phyloP scores from a whole-genome alignment of 1,139 yeast species.

The Blastobotrys malaysiensis region DNA sequence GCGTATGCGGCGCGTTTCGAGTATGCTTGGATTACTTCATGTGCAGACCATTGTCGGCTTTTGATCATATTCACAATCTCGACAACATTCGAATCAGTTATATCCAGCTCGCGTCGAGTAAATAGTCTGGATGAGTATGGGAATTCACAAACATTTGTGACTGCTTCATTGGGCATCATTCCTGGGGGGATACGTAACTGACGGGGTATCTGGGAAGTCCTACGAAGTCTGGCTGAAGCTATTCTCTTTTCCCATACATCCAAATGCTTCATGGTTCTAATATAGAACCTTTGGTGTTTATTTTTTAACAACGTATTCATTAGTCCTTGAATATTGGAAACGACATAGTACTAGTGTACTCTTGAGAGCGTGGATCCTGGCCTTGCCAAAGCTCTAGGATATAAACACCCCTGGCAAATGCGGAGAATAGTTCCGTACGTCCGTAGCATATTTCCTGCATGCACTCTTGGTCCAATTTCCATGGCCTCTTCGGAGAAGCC shows the following conservation, averaged over 20 bases:
- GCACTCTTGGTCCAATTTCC: background rate
- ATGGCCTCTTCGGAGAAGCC: background rate
- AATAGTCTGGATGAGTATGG: slow-evolving; percentile 3
- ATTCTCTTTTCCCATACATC: background rate
- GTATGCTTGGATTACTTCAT: slow-evolving; percentile 29
- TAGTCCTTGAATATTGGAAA: background rate
- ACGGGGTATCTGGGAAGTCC: background rate
- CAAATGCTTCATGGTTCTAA: background rate
- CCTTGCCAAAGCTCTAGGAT: background rate
- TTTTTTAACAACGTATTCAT: background rate
- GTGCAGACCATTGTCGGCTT: slow-evolving; percentile 11
- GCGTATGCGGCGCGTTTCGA: slow-evolving; percentile 52
- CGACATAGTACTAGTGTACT: background rate
- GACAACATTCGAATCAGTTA: slow-evolving; percentile 6
- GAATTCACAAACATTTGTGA: slow-evolving; percentile 1
- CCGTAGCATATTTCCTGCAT: background rate
- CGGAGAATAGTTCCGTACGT: background rate
- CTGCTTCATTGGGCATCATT: slow-evolving; percentile 1
- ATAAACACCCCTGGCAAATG: background rate
- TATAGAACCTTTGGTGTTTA: background rate
- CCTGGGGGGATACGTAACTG: slow-evolving; percentile 2
- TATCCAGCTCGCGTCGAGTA: background rate
- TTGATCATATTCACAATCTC: slow-evolving; percentile 6
- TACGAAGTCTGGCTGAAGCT: background rate
- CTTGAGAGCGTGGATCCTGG: background rate